These are phyloP conservation scores for Sporobolomyces phaffii DNA, from an alignment of 768 basidiomycete genomes.

Conservation along the genomic window DNA sequence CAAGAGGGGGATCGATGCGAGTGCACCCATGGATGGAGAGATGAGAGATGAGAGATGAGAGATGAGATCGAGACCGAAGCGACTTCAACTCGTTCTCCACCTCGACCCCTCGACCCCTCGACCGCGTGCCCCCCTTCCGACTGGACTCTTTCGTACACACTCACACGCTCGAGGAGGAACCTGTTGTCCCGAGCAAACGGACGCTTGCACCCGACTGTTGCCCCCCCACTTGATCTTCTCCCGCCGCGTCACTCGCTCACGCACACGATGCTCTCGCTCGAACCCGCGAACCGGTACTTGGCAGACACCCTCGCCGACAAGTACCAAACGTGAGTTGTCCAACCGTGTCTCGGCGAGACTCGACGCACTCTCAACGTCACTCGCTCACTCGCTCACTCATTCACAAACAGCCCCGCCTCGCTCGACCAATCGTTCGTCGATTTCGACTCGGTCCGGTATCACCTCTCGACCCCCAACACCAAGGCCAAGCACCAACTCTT, in stretches of 20 bases:
- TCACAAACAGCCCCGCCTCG: slow-evolving; percentile 64
- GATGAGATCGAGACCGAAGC: background rate
- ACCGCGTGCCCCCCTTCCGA: too few species aligned
- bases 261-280: slow-evolving; percentile 20
- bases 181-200: too few species aligned
- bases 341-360: too few species aligned
- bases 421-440: slow-evolving; percentile 96
- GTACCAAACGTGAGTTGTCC: slow-evolving; percentile 62
- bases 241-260: too few species aligned
- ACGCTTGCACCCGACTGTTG: too few species aligned
- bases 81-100: background rate
- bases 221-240: too few species aligned
- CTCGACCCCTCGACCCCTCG: background rate
- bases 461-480: slow-evolving; percentile 76
- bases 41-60: background rate
- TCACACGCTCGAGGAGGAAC: too few species aligned
- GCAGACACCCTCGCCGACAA: slow-evolving; percentile 69
- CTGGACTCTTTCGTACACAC: too few species aligned
- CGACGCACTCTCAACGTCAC: too few species aligned
- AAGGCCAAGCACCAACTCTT: slow-evolving; percentile 62
- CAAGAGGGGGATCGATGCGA: slow-evolving; percentile 49
- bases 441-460: slow-evolving; percentile 94
- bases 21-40: slow-evolving; percentile 46
- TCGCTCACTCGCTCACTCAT: background rate
- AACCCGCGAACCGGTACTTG: slow-evolving; percentile 31